These are phyloP conservation scores for Hericium coralloides DNA, from an alignment of 768 basidiomycete genomes.

Conservation along the genomic window DNA sequence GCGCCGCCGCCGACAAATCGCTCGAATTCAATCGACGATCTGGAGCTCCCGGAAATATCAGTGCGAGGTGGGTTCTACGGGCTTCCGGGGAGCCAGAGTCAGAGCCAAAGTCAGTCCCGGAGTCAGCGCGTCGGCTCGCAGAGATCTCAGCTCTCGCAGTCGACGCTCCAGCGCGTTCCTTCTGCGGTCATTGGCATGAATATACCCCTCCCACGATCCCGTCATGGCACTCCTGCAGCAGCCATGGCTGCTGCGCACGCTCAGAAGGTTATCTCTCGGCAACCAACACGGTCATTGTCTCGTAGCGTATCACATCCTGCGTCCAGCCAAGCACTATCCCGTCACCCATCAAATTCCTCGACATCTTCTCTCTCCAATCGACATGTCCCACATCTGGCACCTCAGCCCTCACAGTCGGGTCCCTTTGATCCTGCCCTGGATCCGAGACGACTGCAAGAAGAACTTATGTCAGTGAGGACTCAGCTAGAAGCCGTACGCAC, in stretches of 20 bases:
- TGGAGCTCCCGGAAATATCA: constrained; percentile 12
- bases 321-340: not conserved
- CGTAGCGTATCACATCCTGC: not conserved
- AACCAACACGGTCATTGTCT: not conserved
- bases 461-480: not conserved
- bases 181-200: not conserved
- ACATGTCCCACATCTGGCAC: not conserved
- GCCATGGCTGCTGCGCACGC: not conserved
- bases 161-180: not conserved
- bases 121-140: not conserved
- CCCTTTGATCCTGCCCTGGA: not conserved
- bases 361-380: not conserved
- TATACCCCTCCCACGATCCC: not conserved
- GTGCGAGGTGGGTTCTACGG: constrained; percentile 12
- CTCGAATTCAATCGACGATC: constrained; percentile 5
- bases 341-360: not conserved
- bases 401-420: not conserved
- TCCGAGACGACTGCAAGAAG: not conserved
- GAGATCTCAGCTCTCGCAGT: not conserved
- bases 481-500: constrained; percentile 3
- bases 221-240: not conserved
- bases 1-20: not conserved
- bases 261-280: not conserved
- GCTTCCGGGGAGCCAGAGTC: constrained; percentile 3
- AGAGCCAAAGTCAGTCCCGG: not conserved